Evolutionary conservation across 1,139 yeast genomes (phyloP), one percentile per base, ranked within the genome.

Genomic region (Pichia sp.): DNA sequence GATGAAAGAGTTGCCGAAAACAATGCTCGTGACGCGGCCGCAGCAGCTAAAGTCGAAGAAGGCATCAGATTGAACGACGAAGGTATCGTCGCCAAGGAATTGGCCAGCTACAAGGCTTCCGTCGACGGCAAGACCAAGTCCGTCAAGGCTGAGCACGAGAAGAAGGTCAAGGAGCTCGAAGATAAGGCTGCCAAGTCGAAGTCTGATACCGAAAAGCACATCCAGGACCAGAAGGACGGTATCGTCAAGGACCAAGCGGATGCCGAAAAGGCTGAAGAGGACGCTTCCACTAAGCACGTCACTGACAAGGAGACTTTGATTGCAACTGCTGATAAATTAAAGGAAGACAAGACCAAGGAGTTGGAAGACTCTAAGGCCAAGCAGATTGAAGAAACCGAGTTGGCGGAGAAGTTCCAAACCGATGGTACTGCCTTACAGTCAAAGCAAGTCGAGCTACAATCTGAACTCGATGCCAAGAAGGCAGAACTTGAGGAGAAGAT

Each of bases 1-100:
- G 77, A 78, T 60, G 76, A 74, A 19, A 76, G 77, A 57, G 84
- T 79, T 49, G 67, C 70, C 49, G 74, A 74, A 59, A 74, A 78
- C 41, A 68, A 76, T 59, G 63, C 73, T 55, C 56, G 58, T 48
- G 69, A 66, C 49, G 59, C 57, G 2, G 74, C 72, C 57, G 73
- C 71, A 54, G 71, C 73, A 57, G 72, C 74, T 58, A 72, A 73
- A 47, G 71, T 67, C 36, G 69, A 76, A 48, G 71, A 67, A 36
- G 58, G 62, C 46, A 75, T 74, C 57, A 72, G 71, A 43, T 67
- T 68, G 44, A 64, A 69, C 47, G 82, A 79, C 60, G 77, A 76
- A 55, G 66, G 62, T 48, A 76, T 77, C 59, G 70, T 78, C 60
- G 69, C 67, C 44, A 67, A 67, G 21, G 75, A 73, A 41, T 72